Evolutionary conservation across 169 alveolate species (phyloP), one percentile per base, ranked within the genome.

Genomic region (Cryptosporidium parvum): DNA sequence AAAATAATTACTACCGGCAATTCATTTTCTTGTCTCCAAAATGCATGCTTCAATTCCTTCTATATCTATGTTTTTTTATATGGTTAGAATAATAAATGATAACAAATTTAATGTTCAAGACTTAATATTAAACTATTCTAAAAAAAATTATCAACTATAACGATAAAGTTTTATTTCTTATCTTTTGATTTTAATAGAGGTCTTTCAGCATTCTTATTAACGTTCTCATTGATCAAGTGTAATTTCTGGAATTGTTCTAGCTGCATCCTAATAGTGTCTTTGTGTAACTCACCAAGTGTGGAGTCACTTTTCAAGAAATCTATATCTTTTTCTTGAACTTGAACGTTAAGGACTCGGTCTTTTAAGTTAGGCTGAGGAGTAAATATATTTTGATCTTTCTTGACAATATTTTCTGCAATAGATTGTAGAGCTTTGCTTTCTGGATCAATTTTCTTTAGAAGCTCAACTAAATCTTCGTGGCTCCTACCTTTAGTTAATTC

Each of bases 191-290:
- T 69, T 26, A 44, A 39, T 69, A 65, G 58, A 73, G 56, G 3
- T 58, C 35, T 73, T 2, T 44, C 56, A 18, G 86, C 16, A 29
- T 80, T 80, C 65, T 80, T 80, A 31, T 65, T 65, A 18, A 80
- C 75, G 45, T 80, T 80, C 44, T 80, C 89, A 51, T 80, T 80
- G 16, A 80, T 44, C 12, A 62, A 62, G 16, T 80, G 89, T 18
- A 80, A 29, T 51, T 65, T 59, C 16, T 80, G 73, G 68, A 80
- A 80, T 62, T 80, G 89, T 65, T 80, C 89, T 23, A 80, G 68
- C 44, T 80, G 89, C 89, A 80, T 80, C 62, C 89, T 80, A 42
- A 80, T 80, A 3, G 89, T 80, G 39, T 80, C 89, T 51, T 65
- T 80, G 29, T 80, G 89, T 4, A 80, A 42, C 18, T 80, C 89